Conservation (phyloP, 768 basidiomycete species). For the Dioszegia crocea region DNA sequence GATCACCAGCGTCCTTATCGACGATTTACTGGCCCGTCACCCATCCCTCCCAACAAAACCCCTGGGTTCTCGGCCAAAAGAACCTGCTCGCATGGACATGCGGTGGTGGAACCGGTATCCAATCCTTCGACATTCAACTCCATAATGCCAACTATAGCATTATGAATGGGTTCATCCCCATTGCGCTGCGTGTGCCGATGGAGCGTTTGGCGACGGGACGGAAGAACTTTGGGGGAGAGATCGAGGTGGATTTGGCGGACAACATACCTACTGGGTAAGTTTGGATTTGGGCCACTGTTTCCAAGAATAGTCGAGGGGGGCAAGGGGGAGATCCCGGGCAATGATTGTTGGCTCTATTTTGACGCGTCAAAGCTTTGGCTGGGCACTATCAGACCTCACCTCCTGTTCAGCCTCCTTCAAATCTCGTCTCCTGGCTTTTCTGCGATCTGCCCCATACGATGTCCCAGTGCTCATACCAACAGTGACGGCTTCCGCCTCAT, state of each 20-base stretch:
- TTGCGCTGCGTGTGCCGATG: conserved; percentile 46
- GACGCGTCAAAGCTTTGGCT: too few species aligned
- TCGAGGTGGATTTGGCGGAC: conserved; percentile 38
- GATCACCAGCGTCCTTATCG: conserved; percentile 19
- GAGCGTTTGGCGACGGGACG: conserved; percentile 33
- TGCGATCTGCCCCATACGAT: too few species aligned
- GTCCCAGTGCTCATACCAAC: conserved; percentile 3
- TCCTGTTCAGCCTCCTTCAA: not conserved
- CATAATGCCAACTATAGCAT: conserved; percentile 40
- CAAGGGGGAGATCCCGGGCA: too few species aligned
- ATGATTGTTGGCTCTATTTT: too few species aligned
- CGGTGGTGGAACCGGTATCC: conserved; percentile 44
- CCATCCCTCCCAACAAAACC: conserved; percentile 23
- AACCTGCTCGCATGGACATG: conserved; percentile 42
- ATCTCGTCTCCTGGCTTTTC: not conserved
- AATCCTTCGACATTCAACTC: conserved; percentile 47
- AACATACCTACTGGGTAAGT: conserved; percentile 37
- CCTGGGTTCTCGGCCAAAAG: conserved; percentile 46
- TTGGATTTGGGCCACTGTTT: too few species aligned
- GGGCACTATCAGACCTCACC: too few species aligned
- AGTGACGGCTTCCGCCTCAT: conserved; percentile 44
- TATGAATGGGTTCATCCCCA: conserved; percentile 42
- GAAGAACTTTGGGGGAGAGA: conserved; percentile 45
- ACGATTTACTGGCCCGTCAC: conserved; percentile 47
- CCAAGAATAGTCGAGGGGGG: too few species aligned